Evolutionary conservation across 306 rosid genomes (phyloP).

Genomic region (Rosa chinensis): DNA sequence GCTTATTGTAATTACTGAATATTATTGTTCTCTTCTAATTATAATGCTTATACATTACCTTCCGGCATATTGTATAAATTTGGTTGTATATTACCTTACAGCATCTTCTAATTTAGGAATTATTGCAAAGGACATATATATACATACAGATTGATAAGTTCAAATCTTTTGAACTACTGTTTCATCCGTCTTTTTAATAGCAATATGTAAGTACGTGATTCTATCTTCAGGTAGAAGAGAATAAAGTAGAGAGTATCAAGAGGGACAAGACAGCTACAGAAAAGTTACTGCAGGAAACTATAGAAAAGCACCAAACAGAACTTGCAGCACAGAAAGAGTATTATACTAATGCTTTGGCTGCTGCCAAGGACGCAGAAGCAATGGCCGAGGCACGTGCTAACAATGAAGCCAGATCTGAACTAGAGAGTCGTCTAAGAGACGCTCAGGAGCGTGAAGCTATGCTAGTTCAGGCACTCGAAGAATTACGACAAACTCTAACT

Average conservation of each 20-base stretch:
- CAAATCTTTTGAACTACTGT: neutral
- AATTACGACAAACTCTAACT: conserved; percentile 88
- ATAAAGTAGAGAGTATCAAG: conserved; percentile 92
- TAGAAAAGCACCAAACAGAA: conserved; percentile 89
- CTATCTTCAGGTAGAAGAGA: conserved; percentile 81
- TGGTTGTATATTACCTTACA: neutral
- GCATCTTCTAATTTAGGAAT: conserved; percentile 1
- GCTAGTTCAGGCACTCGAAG: conserved; percentile 96
- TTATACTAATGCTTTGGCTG: conserved; percentile 83
- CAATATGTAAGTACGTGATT: conserved; percentile 24
- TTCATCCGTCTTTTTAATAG: neutral
- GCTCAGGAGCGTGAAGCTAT: conserved; percentile 90
- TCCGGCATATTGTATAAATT: neutral
- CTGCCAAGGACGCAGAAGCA: conserved; percentile 96
- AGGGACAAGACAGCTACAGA: conserved; percentile 94
- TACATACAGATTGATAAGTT: neutral
- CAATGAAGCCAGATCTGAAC: conserved; percentile 90
- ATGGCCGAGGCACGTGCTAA: conserved; percentile 91
- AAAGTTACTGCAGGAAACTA: conserved; percentile 88
- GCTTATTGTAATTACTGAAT: neutral
- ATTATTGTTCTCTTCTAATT: neutral
- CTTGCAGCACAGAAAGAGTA: conserved; percentile 81
- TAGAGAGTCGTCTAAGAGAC: conserved; percentile 85
- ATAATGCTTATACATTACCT: neutral
- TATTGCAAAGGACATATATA: neutral